These are phyloP conservation scores for Prunella vulgaris DNA, from an alignment of 257 asterid genomes.

Conservation along the genomic window DNA sequence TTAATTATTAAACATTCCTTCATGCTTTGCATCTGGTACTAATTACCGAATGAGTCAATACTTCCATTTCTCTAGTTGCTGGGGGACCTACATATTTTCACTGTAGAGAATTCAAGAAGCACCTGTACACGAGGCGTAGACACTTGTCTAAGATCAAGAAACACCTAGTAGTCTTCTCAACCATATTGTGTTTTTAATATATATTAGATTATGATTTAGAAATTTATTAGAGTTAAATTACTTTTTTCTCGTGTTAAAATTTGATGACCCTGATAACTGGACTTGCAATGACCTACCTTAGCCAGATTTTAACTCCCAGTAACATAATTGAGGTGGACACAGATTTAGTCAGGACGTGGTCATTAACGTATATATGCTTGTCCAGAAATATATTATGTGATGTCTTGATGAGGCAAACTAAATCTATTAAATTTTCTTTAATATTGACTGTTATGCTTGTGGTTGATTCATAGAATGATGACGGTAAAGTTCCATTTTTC, in stretches of 20 bases:
- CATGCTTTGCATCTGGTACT: background rate
- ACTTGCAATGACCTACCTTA: background rate
- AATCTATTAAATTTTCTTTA: constrained; percentile 18
- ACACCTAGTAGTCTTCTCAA: background rate
- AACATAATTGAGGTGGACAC: background rate
- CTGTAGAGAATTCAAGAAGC: background rate
- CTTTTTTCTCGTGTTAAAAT: background rate
- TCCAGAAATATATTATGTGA: background rate
- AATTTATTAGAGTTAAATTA: background rate
- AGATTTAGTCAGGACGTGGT: background rate
- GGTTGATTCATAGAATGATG: constrained; percentile 55
- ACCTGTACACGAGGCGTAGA: background rate
- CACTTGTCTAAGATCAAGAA: background rate
- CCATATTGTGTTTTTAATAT: background rate
- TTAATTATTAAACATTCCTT: background rate
- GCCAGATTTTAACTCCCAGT: background rate
- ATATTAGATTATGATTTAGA: background rate
- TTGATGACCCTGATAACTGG: background rate
- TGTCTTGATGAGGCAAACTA: background rate
- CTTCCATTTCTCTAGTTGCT: background rate
- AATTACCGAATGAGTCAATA: background rate
- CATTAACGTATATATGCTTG: background rate
- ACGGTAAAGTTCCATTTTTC: constrained; percentile 65
- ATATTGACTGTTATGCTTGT: constrained; percentile 30
- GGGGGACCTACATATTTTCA: background rate